Base-by-base conservation (phyloP, 2,329 filamentous ascomycete genomes). In the Alternaria incomplexa region DNA sequence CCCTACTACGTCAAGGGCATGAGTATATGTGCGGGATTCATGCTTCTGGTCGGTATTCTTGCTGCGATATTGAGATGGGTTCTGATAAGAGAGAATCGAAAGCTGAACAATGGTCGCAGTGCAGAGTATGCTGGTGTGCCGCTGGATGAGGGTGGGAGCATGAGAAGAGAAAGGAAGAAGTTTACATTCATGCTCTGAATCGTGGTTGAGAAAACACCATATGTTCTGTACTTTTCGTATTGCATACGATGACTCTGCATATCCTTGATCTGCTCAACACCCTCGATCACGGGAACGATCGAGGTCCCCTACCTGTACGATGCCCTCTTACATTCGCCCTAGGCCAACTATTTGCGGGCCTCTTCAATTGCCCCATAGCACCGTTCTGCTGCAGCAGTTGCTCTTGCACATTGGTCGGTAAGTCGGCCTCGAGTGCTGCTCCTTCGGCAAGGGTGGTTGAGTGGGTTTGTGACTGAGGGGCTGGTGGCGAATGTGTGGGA, bases 1-100 rank as follows among this genome's bases (percentile, higher is more conserved):
- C 85, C 85, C 28, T 81, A 77, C 48, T 88, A 84, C 74, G 77
- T 82, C 0, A 79, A 70, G 55, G 85, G 85, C 0, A 86, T 87
- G 84, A 73, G 72, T 3, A 75, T 84, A 11, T 87, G 86, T 74
- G 84, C 84, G 1, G 76, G 61, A 0, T 83, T 83, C 22, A 87
- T 87, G 86, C 68, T 78, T 5, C 17, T 80, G 0, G 85, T 85
- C 20, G 83, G 77, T 0, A 17, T 81, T 5, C 64, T 87, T 56
- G 81, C 83, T 1, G 62, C 76, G 13, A 70, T 76, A 1, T 65
- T 87, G 75, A 79, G 85, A 57, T 64, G 77, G 53, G 73, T 82
- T 17, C 65, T 85, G 52, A 58, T 62, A 3, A 75, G 70, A 22
- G 70, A 76, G 63, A 79, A 79, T 56, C 60, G 43, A 23, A 73